Conservation (phyloP, 805 yeast genomes). For the Cyberlindnera americana region DNA sequence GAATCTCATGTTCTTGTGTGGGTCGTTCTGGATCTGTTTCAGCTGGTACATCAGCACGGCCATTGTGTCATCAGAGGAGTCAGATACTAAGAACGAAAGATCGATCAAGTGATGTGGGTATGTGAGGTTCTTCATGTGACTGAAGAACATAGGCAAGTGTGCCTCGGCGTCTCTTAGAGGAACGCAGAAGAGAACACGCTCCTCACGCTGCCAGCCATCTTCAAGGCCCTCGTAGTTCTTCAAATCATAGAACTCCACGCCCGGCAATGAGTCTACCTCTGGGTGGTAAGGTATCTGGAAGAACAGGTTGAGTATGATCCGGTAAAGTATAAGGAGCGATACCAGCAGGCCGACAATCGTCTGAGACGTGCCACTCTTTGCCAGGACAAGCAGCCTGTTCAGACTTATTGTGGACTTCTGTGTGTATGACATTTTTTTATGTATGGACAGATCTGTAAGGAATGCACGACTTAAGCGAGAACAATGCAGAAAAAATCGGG, state of each 20-base stretch:
- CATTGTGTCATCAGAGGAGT: conserved; percentile 87
- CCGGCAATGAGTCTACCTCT: conserved; percentile 31
- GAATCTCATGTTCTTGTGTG: conserved; percentile 58
- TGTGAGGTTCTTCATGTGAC: conserved; percentile 73
- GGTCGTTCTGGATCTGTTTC: conserved; percentile 60
- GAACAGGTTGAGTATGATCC: conserved; percentile 11
- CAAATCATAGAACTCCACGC: conserved; percentile 71
- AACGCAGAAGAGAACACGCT: conserved; percentile 80
- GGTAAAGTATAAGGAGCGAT: conserved; percentile 15
- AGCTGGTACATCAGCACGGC: conserved; percentile 57
- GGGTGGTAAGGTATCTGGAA: conserved; percentile 31
- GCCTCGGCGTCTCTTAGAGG: conserved; percentile 91
- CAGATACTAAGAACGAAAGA: conserved; percentile 81
- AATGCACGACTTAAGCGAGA: too few relatives aligned
- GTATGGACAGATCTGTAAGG: too few relatives aligned
- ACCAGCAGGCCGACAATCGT: conserved; percentile 15
- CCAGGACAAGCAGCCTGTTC: background rate
- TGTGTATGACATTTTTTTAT: background rate
- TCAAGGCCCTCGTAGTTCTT: conserved; percentile 62
- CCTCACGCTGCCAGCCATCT: conserved; percentile 79
- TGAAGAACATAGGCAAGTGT: conserved; percentile 86
- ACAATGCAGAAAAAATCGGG: too few relatives aligned
- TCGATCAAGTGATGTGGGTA: conserved; percentile 89
- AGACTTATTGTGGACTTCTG: background rate
- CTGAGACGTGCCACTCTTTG: conserved; percentile 7